These are phyloP conservation scores for Knufia fluminis DNA, from an alignment of 2,329 filamentous ascomycete genomes.

Conservation along the genomic window DNA sequence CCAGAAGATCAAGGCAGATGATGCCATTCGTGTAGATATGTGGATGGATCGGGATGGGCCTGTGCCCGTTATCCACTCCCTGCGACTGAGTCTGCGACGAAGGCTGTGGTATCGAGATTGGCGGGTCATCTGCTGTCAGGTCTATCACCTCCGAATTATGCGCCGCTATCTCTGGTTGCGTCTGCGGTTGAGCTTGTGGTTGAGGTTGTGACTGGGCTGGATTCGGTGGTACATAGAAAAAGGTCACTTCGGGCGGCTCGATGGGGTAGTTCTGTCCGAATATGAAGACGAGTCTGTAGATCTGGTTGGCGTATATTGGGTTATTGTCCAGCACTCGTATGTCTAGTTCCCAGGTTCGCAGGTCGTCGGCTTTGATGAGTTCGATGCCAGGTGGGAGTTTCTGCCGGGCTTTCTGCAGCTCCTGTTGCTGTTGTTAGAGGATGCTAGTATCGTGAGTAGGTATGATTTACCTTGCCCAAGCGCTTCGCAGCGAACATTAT, in stretches of 20 bases:
- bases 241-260: conserved; percentile 90
- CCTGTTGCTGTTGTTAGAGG: conserved; percentile 29
- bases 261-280: conserved; percentile 85
- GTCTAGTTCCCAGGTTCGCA: conserved; percentile 86
- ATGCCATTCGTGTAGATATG: conserved; percentile 99
- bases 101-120: neutral
- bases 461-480: conserved; percentile 34
- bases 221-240: conserved; percentile 50
- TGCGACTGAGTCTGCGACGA: neutral
- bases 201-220: no score
- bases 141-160: conserved; percentile 1
- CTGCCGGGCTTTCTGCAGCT: conserved; percentile 49
- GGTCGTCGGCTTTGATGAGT: conserved; percentile 70
- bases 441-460: neutral
- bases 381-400: conserved; percentile 60
- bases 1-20: conserved; percentile 91
- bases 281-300: conserved; percentile 75
- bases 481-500: conserved; percentile 44
- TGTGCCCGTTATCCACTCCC: conserved; percentile 29
- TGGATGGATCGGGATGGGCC: conserved; percentile 80
- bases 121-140: conserved; percentile 5
- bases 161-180: neutral
- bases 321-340: conserved; percentile 85
- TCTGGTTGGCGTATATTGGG: conserved; percentile 72
- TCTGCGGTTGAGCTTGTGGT: neutral